These are phyloP conservation scores for Kodamaea restingae DNA, from an alignment of 805 yeast species.

Conservation along the genomic window DNA sequence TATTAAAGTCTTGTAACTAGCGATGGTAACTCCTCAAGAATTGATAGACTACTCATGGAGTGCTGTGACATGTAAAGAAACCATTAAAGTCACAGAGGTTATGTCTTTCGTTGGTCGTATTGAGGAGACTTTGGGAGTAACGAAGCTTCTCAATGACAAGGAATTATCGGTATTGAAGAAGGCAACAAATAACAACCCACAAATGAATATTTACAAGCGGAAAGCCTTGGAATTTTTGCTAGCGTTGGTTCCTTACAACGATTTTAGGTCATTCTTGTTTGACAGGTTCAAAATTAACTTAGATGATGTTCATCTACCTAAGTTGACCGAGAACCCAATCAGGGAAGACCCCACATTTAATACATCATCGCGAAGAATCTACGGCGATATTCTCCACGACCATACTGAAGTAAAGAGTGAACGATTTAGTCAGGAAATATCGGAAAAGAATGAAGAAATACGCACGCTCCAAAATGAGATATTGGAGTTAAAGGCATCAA, in stretches of 20 bases:
- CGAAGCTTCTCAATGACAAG: constrained; percentile 15
- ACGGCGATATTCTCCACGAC: too few relatives aligned
- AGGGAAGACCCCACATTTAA: background rate
- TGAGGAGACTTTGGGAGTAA: constrained; percentile 16
- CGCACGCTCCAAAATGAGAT: background rate
- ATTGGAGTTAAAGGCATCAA: background rate
- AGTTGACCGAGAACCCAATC: background rate
- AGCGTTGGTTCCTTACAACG: constrained; percentile 18
- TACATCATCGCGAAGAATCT: background rate
- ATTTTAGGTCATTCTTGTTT: constrained; percentile 18
- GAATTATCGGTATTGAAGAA: constrained; percentile 12
- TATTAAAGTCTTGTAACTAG: too few relatives aligned
- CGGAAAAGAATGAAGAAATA: background rate
- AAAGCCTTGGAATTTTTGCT: constrained; percentile 24
- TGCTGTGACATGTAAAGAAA: background rate
- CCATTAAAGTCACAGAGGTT: constrained; percentile 22
- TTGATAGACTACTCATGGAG: constrained; percentile 11
- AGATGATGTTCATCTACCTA: constrained; percentile 3
- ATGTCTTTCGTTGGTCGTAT: constrained; percentile 19
- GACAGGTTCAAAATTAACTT: constrained; percentile 15
- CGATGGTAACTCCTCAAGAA: constrained; percentile 4
- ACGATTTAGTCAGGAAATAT: too few relatives aligned
- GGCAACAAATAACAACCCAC: constrained; percentile 11
- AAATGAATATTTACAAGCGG: constrained; percentile 15
- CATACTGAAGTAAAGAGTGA: too few relatives aligned